Percentiles rank a stretch among this genome's conserved stretches.
Conservation (phyloP, 306 rosid species). For the Morella rubra region DNA sequence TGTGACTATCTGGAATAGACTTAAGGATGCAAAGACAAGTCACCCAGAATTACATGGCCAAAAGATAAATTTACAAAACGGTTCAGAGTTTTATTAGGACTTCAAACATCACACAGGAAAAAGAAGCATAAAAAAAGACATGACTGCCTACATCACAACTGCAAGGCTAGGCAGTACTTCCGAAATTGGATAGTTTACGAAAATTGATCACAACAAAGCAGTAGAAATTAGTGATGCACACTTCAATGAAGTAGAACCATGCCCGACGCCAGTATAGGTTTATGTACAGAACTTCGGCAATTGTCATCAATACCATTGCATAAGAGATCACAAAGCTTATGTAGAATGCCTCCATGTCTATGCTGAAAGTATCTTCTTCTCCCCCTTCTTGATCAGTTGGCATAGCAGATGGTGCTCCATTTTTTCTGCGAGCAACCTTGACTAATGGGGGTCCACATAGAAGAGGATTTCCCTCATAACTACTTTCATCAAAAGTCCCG, state of each 20-base stretch:
- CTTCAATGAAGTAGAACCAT: neutral
- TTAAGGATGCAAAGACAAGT: no score
- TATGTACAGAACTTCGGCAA: neutral
- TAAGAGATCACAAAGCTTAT: neutral
- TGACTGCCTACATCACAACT: neutral
- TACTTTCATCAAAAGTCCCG: neutral
- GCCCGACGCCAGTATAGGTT: neutral
- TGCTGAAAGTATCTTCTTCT: neutral
- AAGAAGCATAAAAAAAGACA: no score
- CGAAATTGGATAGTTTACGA: neutral
- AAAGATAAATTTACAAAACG: no score
- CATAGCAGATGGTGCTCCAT: no score
- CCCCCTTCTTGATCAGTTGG: neutral
- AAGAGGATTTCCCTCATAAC: slow-evolving; percentile 4
- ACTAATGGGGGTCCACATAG: slow-evolving; percentile 1
- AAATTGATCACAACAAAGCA: neutral
- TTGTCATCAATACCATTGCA: neutral
- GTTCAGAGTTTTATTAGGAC: no score
- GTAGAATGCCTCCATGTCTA: neutral
- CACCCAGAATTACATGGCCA: no score
- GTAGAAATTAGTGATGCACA: neutral
- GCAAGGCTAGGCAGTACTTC: neutral
- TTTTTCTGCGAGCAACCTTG: neutral
- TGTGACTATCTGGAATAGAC: no score
- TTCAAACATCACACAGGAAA: no score